Percentiles rank a stretch among this genome's conserved stretches.
Evolutionary conservation across 352 stramenopile genomes (phyloP).

Genomic region (Globisporangium barbulae): DNA sequence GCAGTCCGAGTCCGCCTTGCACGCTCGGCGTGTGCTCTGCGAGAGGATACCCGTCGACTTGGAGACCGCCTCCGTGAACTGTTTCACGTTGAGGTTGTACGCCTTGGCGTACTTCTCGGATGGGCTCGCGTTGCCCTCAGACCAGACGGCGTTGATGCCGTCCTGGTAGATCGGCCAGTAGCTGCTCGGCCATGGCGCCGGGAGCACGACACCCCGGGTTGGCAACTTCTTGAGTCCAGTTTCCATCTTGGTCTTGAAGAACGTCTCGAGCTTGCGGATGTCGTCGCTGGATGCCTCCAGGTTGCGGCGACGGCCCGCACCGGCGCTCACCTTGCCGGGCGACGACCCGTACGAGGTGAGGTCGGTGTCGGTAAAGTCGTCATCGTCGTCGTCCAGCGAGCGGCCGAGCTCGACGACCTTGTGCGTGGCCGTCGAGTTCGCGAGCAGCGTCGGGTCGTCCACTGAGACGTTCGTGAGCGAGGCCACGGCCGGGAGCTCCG

Average conservation of each 20-base stretch:
- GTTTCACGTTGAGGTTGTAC: too few species aligned
- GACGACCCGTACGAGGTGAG: too few species aligned
- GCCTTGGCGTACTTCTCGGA: too few species aligned
- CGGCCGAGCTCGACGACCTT: too few species aligned
- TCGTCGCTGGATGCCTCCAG: conserved; percentile 10
- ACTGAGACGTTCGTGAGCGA: conserved; percentile 3
- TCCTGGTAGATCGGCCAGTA: conserved; percentile 66
- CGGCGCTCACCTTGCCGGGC: too few species aligned
- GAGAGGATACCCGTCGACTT: too few species aligned
- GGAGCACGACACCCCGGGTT: conserved; percentile 4
- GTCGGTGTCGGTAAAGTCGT: conserved; percentile 2
- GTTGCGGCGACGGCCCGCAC: not conserved
- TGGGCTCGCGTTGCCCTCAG: conserved; percentile 3
- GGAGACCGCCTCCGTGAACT: too few species aligned
- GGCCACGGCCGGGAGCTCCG: conserved; percentile 1
- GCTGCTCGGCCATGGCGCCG: conserved; percentile 37
- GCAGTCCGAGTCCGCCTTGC: too few species aligned
- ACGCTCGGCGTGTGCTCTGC: too few species aligned
- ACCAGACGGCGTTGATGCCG: conserved; percentile 44
- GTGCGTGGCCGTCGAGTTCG: too few species aligned
- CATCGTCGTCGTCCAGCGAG: conserved; percentile 6
- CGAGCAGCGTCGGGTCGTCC: conserved; percentile 7
- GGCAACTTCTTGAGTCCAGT: conserved; percentile 11
- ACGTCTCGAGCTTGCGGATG: conserved; percentile 10
- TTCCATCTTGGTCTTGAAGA: conserved; percentile 25